Base-by-base conservation (phyloP, 345 rosid genomes). In the Brassica cretica region DNA sequence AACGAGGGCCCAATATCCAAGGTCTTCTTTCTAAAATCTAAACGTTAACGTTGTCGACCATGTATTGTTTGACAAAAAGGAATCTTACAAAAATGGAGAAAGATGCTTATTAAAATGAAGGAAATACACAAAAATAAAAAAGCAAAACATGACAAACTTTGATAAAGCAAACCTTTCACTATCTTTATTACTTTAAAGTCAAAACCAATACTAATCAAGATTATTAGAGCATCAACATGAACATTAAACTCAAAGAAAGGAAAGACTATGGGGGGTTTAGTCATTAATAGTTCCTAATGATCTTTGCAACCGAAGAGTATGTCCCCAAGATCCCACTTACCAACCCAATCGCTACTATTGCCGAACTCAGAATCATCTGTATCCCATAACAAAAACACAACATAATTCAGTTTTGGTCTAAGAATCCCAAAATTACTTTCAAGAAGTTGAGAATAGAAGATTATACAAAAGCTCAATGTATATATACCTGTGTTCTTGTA, bases 321-420 rank as follows among this genome's bases (percentile, higher is more conserved):
- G 97, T 85, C 71, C 97, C 98, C 46, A 89, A 24, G n/a, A 74
- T 51, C 6, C 91, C 91, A 80, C 90, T 82, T 10, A 83, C 32
- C 37, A 85, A 16, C 49, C 97, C 98, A 51, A 84, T 39, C 29
- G 59, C 87, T 63, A 73, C 82, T 2, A 86, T 66, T 30, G 71
- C 51, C 1, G 74, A 27, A 46, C 96, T 85, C 76, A 84, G 58
- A 56, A 85, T 77, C 78, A 86, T 76, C 97, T 91, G 89, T 33
- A 30, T 16, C 56, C 66, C 72, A 75, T 6, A 27, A 27, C 21
- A 72, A 6, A 32, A 71, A 18, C 27, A 46, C 44, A 11, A 18
- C 24, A 71, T 5, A 29, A 71, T 30, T 32, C 64, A 76, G 5
- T 59, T 18, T 76, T 64, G n/a, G 60, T 33, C 41, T 15, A 56